Base-by-base conservation (phyloP, 2,329 filamentous ascomycete genomes). In the Penicillium sp. region DNA sequence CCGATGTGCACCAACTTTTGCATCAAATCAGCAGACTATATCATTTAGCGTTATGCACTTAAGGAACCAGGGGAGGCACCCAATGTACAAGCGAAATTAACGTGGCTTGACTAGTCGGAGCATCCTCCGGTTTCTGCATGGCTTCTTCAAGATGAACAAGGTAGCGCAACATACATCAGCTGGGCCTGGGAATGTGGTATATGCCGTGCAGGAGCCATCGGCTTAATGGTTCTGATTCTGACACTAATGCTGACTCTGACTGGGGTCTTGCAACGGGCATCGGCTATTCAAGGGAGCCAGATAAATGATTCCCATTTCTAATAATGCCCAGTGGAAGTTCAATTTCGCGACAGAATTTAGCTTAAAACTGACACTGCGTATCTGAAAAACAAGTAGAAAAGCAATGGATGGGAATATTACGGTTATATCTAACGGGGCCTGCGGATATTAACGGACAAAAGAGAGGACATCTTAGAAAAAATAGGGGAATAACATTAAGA, bases 101-200 rank as follows among this genome's bases (percentile, higher is more conserved):
- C 4, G 45, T 50, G 50, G 54, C 58, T 59, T 59, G 48, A 27
- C 29, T 61, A 57, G 53, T 54, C 59, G 59, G 59, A 60, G 57
- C 27, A 50, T 50, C 13, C 59, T 61, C 59, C 59, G 36, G 9
- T 44, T 53, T 39, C 46, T 45, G 33, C 40, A 46, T 50, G 29
- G 25, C n/a, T 47, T 48, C 48, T 56, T 53, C 48, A 52, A n/a
- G 15, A 21, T 10, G 8, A 40, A 52, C 29, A 36, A 33, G 27
- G 19, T 19, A 33, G 13, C 43, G 45, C 39, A 15, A 50, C 27
- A 43, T 36, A 13, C 15, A 21, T 21, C 27, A 27, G 29, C 34
- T 50, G 16, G 31, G 27, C n/a, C n/a, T 27, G 23, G 25, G 29
- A 3, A 15, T 16, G 13, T 15, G 15, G n/a, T 16, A 10, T 34